Conservation (phyloP, 2,329 filamentous ascomycete genomes). For the Fusarium irregulare region DNA sequence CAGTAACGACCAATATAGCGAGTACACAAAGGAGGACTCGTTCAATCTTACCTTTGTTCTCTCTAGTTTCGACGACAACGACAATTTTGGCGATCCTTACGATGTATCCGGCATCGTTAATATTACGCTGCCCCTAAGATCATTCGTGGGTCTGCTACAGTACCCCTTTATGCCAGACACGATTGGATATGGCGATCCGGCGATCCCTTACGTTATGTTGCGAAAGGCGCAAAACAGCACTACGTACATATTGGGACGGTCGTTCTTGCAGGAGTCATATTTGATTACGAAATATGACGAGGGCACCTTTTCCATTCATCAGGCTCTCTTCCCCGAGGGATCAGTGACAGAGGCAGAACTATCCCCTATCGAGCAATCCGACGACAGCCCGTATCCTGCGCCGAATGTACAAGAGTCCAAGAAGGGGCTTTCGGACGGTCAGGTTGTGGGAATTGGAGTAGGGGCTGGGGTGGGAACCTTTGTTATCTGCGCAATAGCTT, state of each 20-base stretch:
- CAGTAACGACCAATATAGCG: slow-evolving; percentile 64
- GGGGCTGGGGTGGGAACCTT: slow-evolving; percentile 56
- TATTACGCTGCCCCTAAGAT: slow-evolving; percentile 63
- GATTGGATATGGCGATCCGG: slow-evolving; percentile 58
- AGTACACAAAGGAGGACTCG: slow-evolving; percentile 57
- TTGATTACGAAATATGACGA: slow-evolving; percentile 68
- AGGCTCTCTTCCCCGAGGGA: slow-evolving; percentile 63
- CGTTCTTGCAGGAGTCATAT: slow-evolving; percentile 77
- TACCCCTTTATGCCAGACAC: slow-evolving; percentile 60
- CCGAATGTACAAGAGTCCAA: slow-evolving; percentile 32
- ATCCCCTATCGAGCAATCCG: slow-evolving; percentile 55
- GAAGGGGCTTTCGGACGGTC: slow-evolving; percentile 53
- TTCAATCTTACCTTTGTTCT: slow-evolving; percentile 69
- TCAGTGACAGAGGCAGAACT: slow-evolving; percentile 55
- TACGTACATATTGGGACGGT: slow-evolving; percentile 72
- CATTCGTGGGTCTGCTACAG: slow-evolving; percentile 62
- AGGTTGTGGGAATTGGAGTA: slow-evolving; percentile 61
- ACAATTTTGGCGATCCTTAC: slow-evolving; percentile 63
- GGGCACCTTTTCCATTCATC: slow-evolving; percentile 64
- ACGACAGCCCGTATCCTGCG: slow-evolving; percentile 60
- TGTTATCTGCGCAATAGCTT: slow-evolving; percentile 44
- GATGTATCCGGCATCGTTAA: slow-evolving; percentile 65
- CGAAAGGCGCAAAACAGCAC: slow-evolving; percentile 64
- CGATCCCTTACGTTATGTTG: slow-evolving; percentile 73
- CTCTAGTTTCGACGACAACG: slow-evolving; percentile 64